phyloP scores from a whole-genome alignment of 495 filamentous ascomycete genomes.

The Daldinia caldariorum region DNA sequence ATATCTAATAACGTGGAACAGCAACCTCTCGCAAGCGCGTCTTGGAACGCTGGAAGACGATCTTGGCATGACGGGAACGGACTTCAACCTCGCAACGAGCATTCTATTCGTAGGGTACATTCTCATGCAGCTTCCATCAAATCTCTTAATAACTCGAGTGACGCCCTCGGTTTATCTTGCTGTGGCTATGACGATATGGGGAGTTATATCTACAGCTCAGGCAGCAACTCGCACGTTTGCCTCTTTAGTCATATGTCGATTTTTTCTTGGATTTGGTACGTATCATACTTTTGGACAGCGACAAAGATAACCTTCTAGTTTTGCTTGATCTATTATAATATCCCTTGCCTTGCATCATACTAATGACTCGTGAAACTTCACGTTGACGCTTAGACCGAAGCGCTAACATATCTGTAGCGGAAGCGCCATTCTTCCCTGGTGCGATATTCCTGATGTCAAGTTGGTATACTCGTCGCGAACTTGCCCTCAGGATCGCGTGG shows the following conservation, averaged over 20 bases:
- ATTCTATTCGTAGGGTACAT: slow-evolving; percentile 68
- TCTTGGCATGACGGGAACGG: slow-evolving; percentile 56
- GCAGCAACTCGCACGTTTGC: slow-evolving; percentile 63
- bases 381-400: background rate
- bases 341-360: too few relatives aligned
- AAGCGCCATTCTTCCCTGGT: slow-evolving; percentile 64
- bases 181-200: slow-evolving; percentile 68
- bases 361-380: too few relatives aligned
- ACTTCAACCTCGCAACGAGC: slow-evolving; percentile 65
- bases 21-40: slow-evolving; percentile 56
- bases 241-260: slow-evolving; percentile 66
- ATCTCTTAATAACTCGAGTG: slow-evolving; percentile 61
- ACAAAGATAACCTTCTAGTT: background rate
- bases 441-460: slow-evolving; percentile 61
- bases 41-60: slow-evolving; percentile 59
- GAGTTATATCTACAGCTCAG: slow-evolving; percentile 66
- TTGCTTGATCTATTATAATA: background rate
- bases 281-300: background rate
- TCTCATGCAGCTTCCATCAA: slow-evolving; percentile 66
- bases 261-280: slow-evolving; percentile 68
- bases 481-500: slow-evolving; percentile 63
- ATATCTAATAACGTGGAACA: slow-evolving; percentile 20
- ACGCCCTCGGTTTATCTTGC: slow-evolving; percentile 56
- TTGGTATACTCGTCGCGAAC: slow-evolving; percentile 62
- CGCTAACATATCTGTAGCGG: slow-evolving; percentile 43